phyloP scores from a whole-genome alignment of 768 basidiomycete species.

The Termitomyces sp. region DNA sequence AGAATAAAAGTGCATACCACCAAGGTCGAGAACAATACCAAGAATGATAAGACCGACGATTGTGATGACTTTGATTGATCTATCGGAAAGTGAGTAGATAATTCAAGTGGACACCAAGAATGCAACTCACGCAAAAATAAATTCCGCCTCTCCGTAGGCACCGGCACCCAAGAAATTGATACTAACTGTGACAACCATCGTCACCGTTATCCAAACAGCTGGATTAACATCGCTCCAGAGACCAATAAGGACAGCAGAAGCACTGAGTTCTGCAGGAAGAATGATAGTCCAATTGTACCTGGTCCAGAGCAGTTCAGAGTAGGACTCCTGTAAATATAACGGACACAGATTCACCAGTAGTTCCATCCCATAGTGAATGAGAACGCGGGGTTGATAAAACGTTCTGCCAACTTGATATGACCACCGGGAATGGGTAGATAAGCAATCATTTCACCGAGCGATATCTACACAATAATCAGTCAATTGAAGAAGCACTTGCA shows the following conservation, averaged over 20 bases:
- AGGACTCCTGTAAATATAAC: background rate
- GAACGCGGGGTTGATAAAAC: constrained; percentile 76
- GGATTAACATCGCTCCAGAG: constrained; percentile 67
- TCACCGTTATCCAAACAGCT: constrained; percentile 79
- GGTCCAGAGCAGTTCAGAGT: background rate
- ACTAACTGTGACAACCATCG: constrained; percentile 66
- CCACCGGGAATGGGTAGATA: constrained; percentile 78
- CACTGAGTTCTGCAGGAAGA: constrained; percentile 70
- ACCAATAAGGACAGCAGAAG: constrained; percentile 72
- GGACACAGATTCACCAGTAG: constrained; percentile 32
- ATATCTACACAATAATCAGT: constrained; percentile 38
- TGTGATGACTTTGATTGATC: constrained; percentile 87
- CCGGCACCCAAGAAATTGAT: constrained; percentile 79
- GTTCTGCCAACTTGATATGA: constrained; percentile 77
- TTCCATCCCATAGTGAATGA: constrained; percentile 59
- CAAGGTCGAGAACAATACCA: constrained; percentile 79
- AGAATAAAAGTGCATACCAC: constrained; percentile 35
- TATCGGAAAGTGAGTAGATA: constrained; percentile 15
- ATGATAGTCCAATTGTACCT: constrained; percentile 65
- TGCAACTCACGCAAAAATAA: constrained; percentile 69
- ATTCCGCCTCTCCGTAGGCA: constrained; percentile 84
- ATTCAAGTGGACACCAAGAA: constrained; percentile 20
- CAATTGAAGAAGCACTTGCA: background rate
- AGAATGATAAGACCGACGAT: constrained; percentile 70
- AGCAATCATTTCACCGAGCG: constrained; percentile 73